These are phyloP conservation scores for Mrakiaceae sp. DNA, from an alignment of 1,284 basidiomycete species.

Conservation along the genomic window DNA sequence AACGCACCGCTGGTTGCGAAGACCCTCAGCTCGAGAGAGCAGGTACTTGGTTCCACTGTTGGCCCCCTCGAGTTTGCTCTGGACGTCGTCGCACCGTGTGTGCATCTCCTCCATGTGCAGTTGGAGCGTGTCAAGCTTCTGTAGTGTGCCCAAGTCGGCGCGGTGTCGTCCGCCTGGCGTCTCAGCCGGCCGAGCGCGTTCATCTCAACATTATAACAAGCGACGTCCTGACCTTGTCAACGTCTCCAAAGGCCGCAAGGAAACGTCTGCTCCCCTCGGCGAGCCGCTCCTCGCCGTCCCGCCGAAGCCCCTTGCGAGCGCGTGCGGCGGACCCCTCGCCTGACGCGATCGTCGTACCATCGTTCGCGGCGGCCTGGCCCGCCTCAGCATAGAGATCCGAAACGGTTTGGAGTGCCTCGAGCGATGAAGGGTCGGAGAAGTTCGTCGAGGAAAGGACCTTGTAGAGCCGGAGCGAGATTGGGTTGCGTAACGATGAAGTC, in stretches of 20 bases:
- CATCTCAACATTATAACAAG: not conserved
- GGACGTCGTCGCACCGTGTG: slow-evolving; percentile 66
- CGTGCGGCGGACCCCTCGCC: slow-evolving; percentile 44
- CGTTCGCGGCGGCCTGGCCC: slow-evolving; percentile 3
- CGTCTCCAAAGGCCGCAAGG: slow-evolving; percentile 67
- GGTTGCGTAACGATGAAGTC: slow-evolving; percentile 33
- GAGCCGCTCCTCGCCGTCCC: slow-evolving; percentile 71
- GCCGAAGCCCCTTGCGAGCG: slow-evolving; percentile 64
- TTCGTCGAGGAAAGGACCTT: slow-evolving; percentile 62
- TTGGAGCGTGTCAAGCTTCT: slow-evolving; percentile 71
- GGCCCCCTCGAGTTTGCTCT: slow-evolving; percentile 61
- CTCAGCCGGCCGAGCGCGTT: not conserved
- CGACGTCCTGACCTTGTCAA: slow-evolving; percentile 58
- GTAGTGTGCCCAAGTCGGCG: not conserved
- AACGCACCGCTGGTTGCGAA: slow-evolving; percentile 64
- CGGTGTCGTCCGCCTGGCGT: not conserved
- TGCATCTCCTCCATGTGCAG: slow-evolving; percentile 67
- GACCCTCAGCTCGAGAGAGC: slow-evolving; percentile 73
- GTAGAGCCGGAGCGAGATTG: slow-evolving; percentile 69
- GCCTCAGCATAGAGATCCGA: slow-evolving; percentile 52
- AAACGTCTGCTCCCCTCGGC: slow-evolving; percentile 70
- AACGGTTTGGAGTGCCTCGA: slow-evolving; percentile 69
- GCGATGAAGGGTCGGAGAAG: slow-evolving; percentile 67
- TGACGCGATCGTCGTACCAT: slow-evolving; percentile 21
- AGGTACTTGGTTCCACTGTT: slow-evolving; percentile 67